phyloP scores from a whole-genome alignment of 495 filamentous ascomycete genomes.

The Talaromyces adpressus region DNA sequence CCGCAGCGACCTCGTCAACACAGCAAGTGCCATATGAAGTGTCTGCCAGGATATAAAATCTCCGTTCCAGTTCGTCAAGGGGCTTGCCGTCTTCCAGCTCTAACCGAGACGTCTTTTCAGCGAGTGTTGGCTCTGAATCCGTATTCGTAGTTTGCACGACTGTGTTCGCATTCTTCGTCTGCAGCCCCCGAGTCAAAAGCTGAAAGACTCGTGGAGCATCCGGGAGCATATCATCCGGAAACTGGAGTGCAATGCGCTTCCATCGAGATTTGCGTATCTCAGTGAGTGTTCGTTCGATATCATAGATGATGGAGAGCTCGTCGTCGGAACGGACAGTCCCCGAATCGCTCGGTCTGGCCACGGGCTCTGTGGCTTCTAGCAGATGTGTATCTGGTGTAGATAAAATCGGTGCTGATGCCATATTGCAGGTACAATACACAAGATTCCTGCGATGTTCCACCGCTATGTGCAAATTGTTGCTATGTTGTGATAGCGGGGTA shows the following conservation, averaged over 20 bases:
- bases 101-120: slow-evolving; percentile 24
- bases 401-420: slow-evolving; percentile 61
- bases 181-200: slow-evolving; percentile 55
- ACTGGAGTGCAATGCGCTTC: slow-evolving; percentile 79
- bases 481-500: slow-evolving; percentile 3
- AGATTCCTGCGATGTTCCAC: background rate
- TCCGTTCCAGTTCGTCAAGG: slow-evolving; percentile 20
- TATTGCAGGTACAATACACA: slow-evolving; percentile 13
- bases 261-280: slow-evolving; percentile 68
- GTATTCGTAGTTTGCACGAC: slow-evolving; percentile 5
- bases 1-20: slow-evolving; percentile 93
- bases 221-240: slow-evolving; percentile 83
- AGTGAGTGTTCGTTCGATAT: slow-evolving; percentile 71
- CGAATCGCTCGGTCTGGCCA: slow-evolving; percentile 18
- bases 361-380: slow-evolving; percentile 47
- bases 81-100: slow-evolving; percentile 17
- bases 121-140: slow-evolving; percentile 15
- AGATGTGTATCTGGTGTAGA: slow-evolving; percentile 83
- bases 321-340: slow-evolving; percentile 46
- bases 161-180: slow-evolving; percentile 18
- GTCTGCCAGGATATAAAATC: slow-evolving; percentile 84
- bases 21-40: slow-evolving; percentile 97
- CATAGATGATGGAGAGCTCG: slow-evolving; percentile 72
- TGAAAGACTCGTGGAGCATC: slow-evolving; percentile 81
- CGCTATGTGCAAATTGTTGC: background rate